Base-by-base conservation (phyloP, 2,329 filamentous ascomycete species). In the Diplocarpon rosae region DNA sequence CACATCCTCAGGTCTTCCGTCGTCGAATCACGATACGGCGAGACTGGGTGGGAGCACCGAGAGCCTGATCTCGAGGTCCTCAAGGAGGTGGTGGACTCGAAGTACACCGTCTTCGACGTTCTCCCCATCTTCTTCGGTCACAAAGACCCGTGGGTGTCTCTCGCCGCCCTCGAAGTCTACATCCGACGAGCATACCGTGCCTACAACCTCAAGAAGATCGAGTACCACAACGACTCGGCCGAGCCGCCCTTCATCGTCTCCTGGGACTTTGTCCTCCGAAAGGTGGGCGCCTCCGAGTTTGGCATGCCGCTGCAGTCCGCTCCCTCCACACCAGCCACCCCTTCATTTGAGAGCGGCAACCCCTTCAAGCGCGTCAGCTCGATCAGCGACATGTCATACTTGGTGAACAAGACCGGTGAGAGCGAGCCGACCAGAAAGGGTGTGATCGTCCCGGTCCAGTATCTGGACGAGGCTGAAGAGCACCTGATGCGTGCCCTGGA, bases 31-130 rank as follows among this genome's bases (percentile, higher is more conserved):
- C 82, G 85, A 56, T 98, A 98, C 60, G 92, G 92, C 48, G 92
- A 98, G 73, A 89, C 86, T 49, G 89, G 90, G 41, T 95, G 86
- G 85, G 90, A 95, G 52, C 92, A 98, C 69, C 77, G 92, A 54
- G 85, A 95, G 66, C 92, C 92, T 38, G 86, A 83, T 66, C 70
- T 94, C 43, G 84, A 93, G 16, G 73, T 94, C 52, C 83, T 98
- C 68, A 95, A 95, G 72, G 92, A 98, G 66, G 89, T 98, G 28
- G 87, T 98, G 42, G 92, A 98, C 66, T 96, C 92, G 43, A 94
- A 94, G 69, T 96, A 93, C 71, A 96, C 90, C 34, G 92, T 98
- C 52, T 95, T 95, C 57, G 92, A 98, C 62, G 92, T 98, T 14
- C 68, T 98, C 54, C 85, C 90, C 7, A 80, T 87, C 46, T 98